A percentile compares a stretch with the other conserved stretches of the same genome.
Evolutionary conservation across 352 stramenopile species (phyloP).

Genomic region (Pythium angustatum): DNA sequence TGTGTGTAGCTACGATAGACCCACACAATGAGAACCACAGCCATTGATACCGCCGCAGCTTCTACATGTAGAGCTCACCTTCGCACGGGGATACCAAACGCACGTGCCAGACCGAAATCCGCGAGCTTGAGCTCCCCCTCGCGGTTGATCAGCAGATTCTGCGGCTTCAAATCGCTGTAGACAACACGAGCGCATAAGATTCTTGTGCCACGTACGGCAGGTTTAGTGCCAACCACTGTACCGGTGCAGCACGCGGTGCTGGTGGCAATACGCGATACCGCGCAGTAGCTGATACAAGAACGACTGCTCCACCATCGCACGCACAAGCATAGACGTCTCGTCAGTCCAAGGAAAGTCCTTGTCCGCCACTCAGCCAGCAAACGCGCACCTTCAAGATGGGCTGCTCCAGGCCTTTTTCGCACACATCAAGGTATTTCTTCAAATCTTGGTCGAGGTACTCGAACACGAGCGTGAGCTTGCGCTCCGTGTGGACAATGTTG

Average conservation of each 20-base stretch:
- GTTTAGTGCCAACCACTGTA: conserved; percentile 28
- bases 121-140: conserved; percentile 99
- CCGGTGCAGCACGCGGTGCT: conserved; percentile 94
- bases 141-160: conserved; percentile 98
- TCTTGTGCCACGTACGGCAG: too few relatives aligned
- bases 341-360: background rate
- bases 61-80: conserved; percentile 43
- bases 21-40: background rate
- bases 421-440: conserved; percentile 99
- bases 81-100: conserved; percentile 99
- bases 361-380: background rate
- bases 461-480: conserved; percentile 99
- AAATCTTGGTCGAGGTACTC: conserved; percentile 99
- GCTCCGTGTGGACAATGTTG: conserved; percentile 99
- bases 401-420: conserved; percentile 95
- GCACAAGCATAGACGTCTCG: conserved; percentile 2
- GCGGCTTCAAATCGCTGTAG: conserved; percentile 98
- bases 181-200: background rate
- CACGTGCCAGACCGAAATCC: conserved; percentile 99
- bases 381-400: conserved; percentile 79
- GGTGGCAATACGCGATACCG: conserved; percentile 99
- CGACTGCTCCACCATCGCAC: conserved; percentile 38
- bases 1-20: conserved; percentile 91
- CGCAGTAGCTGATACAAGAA: conserved; percentile 99
- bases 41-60: background rate